Evolutionary conservation across 1,284 basidiomycete species (phyloP).

Genomic region (Pisolithus thermaeus): DNA sequence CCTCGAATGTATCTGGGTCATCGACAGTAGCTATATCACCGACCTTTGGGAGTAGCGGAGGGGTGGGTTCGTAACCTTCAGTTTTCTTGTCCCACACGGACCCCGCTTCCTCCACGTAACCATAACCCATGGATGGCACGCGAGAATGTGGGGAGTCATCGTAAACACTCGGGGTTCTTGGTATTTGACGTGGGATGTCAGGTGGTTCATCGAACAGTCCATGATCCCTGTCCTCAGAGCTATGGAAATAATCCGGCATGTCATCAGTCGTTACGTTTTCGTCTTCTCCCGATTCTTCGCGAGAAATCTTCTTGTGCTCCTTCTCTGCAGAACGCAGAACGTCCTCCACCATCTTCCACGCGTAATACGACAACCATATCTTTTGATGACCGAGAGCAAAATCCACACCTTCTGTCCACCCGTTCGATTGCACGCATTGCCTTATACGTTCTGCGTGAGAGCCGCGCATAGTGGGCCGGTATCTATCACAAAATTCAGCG

Average conservation of each 20-base stretch:
- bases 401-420: conserved; percentile 73
- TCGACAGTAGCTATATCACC: conserved; percentile 49
- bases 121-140: conserved; percentile 23
- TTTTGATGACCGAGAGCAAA: conserved; percentile 60
- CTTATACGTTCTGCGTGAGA: conserved; percentile 62
- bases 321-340: conserved; percentile 67
- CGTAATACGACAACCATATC: conserved; percentile 73
- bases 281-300: conserved; percentile 44
- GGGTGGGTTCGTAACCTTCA: conserved; percentile 26
- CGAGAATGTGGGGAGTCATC: conserved; percentile 42
- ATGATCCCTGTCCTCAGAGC: conserved; percentile 29
- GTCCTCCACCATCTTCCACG: conserved; percentile 88
- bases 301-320: conserved; percentile 44
- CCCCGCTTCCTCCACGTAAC: conserved; percentile 39
- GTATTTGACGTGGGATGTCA: conserved; percentile 25
- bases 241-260: conserved; percentile 55
- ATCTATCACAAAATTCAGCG: conserved; percentile 69
- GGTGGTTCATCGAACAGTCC: conserved; percentile 32
- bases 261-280: conserved; percentile 54
- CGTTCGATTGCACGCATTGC: conserved; percentile 68
- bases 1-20: conserved; percentile 71
- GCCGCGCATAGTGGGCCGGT: conserved; percentile 71
- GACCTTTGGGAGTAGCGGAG: conserved; percentile 36
- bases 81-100: conserved; percentile 50
- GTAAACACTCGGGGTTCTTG: conserved; percentile 45